Percentiles rank a stretch among this genome's conserved stretches.
Conservation (phyloP, 352 stramenopile species). For the Saprolegnia diclina region DNA sequence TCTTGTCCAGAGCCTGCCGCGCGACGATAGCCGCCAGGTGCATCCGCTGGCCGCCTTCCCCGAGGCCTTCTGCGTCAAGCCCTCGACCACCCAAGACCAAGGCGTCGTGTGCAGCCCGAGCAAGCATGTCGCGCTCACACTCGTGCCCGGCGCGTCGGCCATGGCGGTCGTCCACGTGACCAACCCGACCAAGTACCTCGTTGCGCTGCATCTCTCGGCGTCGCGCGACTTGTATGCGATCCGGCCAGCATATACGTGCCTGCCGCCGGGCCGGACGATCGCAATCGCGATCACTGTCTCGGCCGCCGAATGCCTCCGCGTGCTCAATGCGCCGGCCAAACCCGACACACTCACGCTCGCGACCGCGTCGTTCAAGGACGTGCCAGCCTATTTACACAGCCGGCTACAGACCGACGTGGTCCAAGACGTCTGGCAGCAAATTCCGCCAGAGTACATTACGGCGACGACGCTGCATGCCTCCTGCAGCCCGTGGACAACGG, state of each 20-base stretch:
- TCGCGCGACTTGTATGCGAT: not conserved
- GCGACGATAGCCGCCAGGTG: not conserved
- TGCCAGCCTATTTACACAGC: constrained; percentile 2
- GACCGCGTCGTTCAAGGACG: not conserved
- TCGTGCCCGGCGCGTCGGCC: not conserved
- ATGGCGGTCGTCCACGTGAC: constrained; percentile 22
- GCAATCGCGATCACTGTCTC: constrained; percentile 7
- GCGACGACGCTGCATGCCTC: not conserved
- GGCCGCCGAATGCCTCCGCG: not conserved
- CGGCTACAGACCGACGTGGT: not conserved
- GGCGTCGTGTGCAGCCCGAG: not conserved
- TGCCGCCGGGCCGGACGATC: not conserved
- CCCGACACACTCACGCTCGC: constrained; percentile 1
- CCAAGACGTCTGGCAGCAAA: not conserved
- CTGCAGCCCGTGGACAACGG: not conserved
- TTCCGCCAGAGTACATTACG: not conserved
- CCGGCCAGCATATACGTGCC: not conserved
- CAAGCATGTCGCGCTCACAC: not conserved
- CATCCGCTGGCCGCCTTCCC: not conserved
- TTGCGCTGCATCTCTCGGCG: not conserved
- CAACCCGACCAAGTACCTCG: not conserved
- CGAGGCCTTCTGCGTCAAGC: constrained; percentile 8
- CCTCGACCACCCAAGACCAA: not conserved
- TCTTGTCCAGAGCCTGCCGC: constrained; percentile 6
- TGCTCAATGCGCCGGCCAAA: not conserved